These are phyloP conservation scores for Phytophthora meadii DNA, from an alignment of 352 stramenopile species.

Conservation along the genomic window DNA sequence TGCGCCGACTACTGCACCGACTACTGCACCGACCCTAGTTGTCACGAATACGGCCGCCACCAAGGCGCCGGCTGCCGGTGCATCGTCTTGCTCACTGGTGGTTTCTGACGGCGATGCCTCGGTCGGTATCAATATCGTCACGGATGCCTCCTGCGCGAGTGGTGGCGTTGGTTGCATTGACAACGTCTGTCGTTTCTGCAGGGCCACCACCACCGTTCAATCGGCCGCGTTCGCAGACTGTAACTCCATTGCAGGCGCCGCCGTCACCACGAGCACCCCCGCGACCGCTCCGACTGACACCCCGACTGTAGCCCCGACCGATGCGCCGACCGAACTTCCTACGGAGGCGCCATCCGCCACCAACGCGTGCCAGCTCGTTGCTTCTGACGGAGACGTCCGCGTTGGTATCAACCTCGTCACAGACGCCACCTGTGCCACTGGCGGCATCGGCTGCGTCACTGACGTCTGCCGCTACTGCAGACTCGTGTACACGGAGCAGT, in stretches of 20 bases:
- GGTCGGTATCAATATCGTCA: constrained; percentile 41
- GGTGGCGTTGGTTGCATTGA: constrained; percentile 50
- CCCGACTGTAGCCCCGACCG: constrained; percentile 6
- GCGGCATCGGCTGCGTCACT: constrained; percentile 42
- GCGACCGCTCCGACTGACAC: constrained; percentile 5
- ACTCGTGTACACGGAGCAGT: constrained; percentile 29
- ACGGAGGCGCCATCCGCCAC: constrained; percentile 3
- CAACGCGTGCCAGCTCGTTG: constrained; percentile 17
- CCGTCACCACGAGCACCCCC: neutral
- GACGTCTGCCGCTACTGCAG: constrained; percentile 45
- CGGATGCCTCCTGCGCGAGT: constrained; percentile 28
- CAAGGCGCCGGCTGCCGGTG: neutral
- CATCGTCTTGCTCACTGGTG: constrained; percentile 5
- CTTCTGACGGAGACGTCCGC: constrained; percentile 22
- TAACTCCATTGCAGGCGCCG: constrained; percentile 8
- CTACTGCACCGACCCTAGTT: constrained; percentile 3
- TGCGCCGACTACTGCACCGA: neutral
- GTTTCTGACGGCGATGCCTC: constrained; percentile 26
- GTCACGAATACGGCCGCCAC: neutral
- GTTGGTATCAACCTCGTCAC: constrained; percentile 41
- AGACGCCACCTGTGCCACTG: constrained; percentile 31
- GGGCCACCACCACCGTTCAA: constrained; percentile 31
- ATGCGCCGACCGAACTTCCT: constrained; percentile 5
- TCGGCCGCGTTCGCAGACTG: constrained; percentile 39
- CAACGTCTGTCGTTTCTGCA: constrained; percentile 49